phyloP scores from a whole-genome alignment of 2,329 filamentous ascomycete genomes.

The Chrysoporthe austroafricana region DNA sequence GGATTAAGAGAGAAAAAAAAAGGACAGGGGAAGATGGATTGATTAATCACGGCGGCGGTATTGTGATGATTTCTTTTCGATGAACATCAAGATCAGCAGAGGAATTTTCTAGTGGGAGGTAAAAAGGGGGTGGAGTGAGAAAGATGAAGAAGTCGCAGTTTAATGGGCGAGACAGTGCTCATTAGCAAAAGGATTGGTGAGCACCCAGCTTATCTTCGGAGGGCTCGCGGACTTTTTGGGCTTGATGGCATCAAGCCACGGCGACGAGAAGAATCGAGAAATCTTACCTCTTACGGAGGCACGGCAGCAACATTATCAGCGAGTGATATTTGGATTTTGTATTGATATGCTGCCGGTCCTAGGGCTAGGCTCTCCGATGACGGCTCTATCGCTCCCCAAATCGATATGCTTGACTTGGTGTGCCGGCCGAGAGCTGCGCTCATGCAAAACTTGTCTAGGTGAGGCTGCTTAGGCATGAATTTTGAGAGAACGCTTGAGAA shows the following conservation, averaged over 20 bases:
- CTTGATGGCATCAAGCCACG: background rate
- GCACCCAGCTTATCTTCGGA: background rate
- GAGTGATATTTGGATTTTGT: background rate
- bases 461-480: background rate
- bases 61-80: background rate
- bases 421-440: background rate
- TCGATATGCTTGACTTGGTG: no score
- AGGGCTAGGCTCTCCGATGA: background rate
- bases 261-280: background rate
- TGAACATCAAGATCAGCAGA: background rate
- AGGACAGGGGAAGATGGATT: no score
- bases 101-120: background rate
- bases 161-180: background rate
- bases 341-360: background rate
- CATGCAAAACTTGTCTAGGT: background rate
- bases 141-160: background rate
- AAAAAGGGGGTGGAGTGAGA: background rate
- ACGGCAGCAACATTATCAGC: background rate
- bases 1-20: no score
- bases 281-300: background rate
- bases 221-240: background rate
- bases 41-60: no score
- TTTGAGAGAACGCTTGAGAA: background rate
- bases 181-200: background rate
- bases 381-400: background rate